Conservation (phyloP, 2,329 filamentous ascomycete genomes). For the Remersonia thermophila region DNA sequence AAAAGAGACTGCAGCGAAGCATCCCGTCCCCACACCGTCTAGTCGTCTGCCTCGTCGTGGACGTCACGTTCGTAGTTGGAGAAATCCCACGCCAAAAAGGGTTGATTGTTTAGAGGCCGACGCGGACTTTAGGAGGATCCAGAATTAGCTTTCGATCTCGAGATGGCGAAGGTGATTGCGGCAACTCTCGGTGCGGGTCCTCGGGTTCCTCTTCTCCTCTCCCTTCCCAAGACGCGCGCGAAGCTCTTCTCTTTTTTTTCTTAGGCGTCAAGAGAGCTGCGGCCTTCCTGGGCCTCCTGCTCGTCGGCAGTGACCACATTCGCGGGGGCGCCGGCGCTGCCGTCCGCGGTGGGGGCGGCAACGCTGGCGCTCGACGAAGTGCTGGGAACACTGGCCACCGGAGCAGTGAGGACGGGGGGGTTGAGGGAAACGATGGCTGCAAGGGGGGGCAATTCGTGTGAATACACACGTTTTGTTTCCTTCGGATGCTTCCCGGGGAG, state of each 20-base stretch:
- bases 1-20: constrained; percentile 2
- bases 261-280: constrained; percentile 12
- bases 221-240: no score
- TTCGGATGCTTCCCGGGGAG: no score
- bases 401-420: constrained; percentile 2
- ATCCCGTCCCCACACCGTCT: constrained; percentile 3
- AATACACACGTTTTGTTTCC: constrained; percentile 13
- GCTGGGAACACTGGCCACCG: constrained; percentile 2
- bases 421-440: constrained; percentile 10
- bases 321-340: neutral
- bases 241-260: no score
- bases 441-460: constrained; percentile 11
- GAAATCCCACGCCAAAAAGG: neutral
- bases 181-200: constrained; percentile 1
- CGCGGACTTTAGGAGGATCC: constrained; percentile 9
- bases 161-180: neutral
- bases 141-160: constrained; percentile 9
- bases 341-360: constrained; percentile 1
- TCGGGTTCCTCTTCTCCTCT: no score
- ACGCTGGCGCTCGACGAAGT: constrained; percentile 3
- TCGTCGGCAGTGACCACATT: constrained; percentile 16
- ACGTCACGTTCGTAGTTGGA: neutral
- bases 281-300: constrained; percentile 17
- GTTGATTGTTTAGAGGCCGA: constrained; percentile 5
- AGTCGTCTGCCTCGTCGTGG: neutral